A percentile compares a stretch with the other conserved stretches of the same genome.
Evolutionary conservation across 2,329 filamentous ascomycete genomes (phyloP).

Genomic region (Xylariaceae sp.): DNA sequence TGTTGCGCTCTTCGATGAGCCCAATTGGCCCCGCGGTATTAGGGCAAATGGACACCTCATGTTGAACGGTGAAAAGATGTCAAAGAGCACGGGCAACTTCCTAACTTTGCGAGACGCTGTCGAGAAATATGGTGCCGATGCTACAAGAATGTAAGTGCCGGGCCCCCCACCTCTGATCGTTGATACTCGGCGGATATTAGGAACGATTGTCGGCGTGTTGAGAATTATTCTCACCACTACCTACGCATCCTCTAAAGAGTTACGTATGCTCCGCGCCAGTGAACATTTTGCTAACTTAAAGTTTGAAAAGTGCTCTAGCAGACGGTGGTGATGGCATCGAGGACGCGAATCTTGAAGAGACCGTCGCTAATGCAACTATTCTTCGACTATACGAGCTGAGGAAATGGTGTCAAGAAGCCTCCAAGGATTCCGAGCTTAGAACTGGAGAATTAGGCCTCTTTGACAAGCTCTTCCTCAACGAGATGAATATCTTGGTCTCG

Average conservation of each 20-base stretch:
- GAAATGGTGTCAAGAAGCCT: constrained; percentile 87
- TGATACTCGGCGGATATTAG: too few species aligned
- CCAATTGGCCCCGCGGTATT: constrained; percentile 84
- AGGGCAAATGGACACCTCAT: constrained; percentile 90
- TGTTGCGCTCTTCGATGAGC: constrained; percentile 75
- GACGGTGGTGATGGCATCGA: constrained; percentile 92
- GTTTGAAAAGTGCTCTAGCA: constrained; percentile 57
- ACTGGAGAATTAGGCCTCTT: constrained; percentile 82
- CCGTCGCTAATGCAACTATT: constrained; percentile 81
- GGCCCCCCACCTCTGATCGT: background rate
- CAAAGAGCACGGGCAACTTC: constrained; percentile 96
- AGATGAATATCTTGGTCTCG: constrained; percentile 76
- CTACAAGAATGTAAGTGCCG: constrained; percentile 58
- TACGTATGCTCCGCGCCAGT: background rate
- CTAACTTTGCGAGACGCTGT: constrained; percentile 80
- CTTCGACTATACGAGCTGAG: constrained; percentile 73
- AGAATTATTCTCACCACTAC: background rate
- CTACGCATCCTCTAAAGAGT: background rate
- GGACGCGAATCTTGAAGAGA: constrained; percentile 96
- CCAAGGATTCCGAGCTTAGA: constrained; percentile 53
- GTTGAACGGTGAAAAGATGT: constrained; percentile 98
- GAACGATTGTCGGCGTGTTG: background rate
- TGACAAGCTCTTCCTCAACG: constrained; percentile 87
- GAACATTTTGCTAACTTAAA: background rate
- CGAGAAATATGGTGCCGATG: constrained; percentile 91